Percentiles rank a stretch among this genome's conserved stretches.
These are phyloP conservation scores for Alternaria viburni DNA, from an alignment of 2,329 filamentous ascomycete species.

Conservation along the genomic window DNA sequence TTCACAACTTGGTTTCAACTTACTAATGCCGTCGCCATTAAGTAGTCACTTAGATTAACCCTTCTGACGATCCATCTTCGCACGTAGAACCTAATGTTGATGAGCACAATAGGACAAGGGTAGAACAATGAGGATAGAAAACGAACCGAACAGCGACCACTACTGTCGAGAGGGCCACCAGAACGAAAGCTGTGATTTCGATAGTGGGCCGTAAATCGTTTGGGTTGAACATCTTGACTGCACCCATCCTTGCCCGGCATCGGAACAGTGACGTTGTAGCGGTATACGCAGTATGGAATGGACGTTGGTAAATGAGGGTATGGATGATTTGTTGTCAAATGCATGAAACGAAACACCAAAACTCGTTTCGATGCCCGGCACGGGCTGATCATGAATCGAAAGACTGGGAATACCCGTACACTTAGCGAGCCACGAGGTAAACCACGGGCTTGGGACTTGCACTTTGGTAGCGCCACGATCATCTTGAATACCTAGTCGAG, in stretches of 20 bases:
- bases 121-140: neutral
- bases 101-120: neutral
- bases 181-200: slow-evolving; percentile 26
- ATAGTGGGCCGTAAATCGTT: slow-evolving; percentile 26
- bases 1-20: neutral
- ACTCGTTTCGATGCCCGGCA: neutral
- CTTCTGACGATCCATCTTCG: slow-evolving; percentile 32
- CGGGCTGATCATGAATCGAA: neutral
- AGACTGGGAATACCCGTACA: neutral
- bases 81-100: slow-evolving; percentile 30
- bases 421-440: neutral
- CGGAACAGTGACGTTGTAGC: neutral
- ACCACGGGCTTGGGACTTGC: neutral
- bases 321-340: neutral
- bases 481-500: neutral
- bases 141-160: slow-evolving; percentile 23
- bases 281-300: neutral
- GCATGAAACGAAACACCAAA: neutral
- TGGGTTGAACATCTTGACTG: slow-evolving; percentile 25
- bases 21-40: slow-evolving; percentile 31
- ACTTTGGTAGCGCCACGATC: neutral
- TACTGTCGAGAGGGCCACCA: slow-evolving; percentile 30
- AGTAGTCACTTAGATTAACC: slow-evolving; percentile 32
- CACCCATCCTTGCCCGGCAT: slow-evolving; percentile 11
- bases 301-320: neutral